A percentile compares a stretch with the other conserved stretches of the same genome.
phyloP scores from a whole-genome alignment of 2,329 filamentous ascomycete species.

The Xylaria sp. region DNA sequence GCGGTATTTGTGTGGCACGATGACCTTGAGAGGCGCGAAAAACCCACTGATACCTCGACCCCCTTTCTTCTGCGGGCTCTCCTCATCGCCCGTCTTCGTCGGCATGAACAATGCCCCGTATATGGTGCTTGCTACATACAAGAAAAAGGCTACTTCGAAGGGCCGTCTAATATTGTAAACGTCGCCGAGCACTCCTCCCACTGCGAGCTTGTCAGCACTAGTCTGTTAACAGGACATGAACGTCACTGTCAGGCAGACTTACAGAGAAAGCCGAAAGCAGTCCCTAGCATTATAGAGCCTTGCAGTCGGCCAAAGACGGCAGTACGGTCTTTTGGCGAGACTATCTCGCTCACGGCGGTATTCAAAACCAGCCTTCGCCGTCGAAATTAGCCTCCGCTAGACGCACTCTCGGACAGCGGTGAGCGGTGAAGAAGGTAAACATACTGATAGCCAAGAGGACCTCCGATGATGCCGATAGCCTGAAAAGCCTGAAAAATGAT shows the following conservation, averaged over 20 bases:
- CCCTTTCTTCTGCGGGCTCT: constrained; percentile 22
- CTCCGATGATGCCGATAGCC: constrained; percentile 68
- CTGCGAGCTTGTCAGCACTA: constrained; percentile 32
- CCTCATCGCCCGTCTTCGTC: constrained; percentile 28
- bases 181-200: constrained; percentile 68
- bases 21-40: constrained; percentile 65
- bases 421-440: constrained; percentile 1
- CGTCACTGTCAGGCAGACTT: constrained; percentile 22
- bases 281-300: constrained; percentile 68
- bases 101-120: constrained; percentile 49
- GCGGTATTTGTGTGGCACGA: constrained; percentile 59
- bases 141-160: constrained; percentile 63
- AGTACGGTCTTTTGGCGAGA: constrained; percentile 62
- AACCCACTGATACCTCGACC: constrained; percentile 53
- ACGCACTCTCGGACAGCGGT: neutral
- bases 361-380: constrained; percentile 60
- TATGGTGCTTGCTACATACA: constrained; percentile 52
- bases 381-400: neutral
- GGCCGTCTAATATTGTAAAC: constrained; percentile 64
- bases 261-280: constrained; percentile 64
- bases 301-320: constrained; percentile 65
- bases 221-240: neutral
- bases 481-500: constrained; percentile 69
- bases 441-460: constrained; percentile 67
- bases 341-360: constrained; percentile 67